A percentile compares a stretch with the other conserved stretches of the same genome.
Conservation (phyloP, 225 moss, liverwort and hornwort genomes). For the Anthoceros angustus region DNA sequence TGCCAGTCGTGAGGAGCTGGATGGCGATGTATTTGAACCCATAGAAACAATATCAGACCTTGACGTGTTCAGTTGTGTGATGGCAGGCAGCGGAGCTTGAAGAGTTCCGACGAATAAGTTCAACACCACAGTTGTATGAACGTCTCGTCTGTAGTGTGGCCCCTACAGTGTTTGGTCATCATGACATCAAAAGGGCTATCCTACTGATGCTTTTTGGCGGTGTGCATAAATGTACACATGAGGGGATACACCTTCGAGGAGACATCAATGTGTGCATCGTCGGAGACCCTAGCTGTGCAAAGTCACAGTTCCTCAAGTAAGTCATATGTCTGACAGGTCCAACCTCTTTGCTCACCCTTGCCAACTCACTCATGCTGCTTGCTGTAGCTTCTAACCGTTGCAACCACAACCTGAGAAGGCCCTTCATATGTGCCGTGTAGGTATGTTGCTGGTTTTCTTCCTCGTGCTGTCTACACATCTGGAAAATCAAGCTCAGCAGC, state of each 20-base stretch:
- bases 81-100: slow-evolving; percentile 76
- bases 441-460: slow-evolving; percentile 93
- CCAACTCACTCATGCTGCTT: neutral
- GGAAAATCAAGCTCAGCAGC: slow-evolving; percentile 99
- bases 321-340: neutral
- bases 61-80: neutral
- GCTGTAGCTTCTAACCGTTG: neutral
- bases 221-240: slow-evolving; percentile 85
- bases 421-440: slow-evolving; percentile 17
- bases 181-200: slow-evolving; percentile 96
- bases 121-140: slow-evolving; percentile 71
- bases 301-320: slow-evolving; percentile 97
- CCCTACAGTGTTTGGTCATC: slow-evolving; percentile 88
- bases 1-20: neutral
- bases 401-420: too few relatives aligned
- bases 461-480: slow-evolving; percentile 95
- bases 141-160: slow-evolving; percentile 70
- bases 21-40: neutral
- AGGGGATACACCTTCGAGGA: slow-evolving; percentile 92
- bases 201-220: slow-evolving; percentile 96
- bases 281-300: slow-evolving; percentile 98
- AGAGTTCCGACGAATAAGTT: slow-evolving; percentile 68
- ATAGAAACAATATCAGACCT: neutral
- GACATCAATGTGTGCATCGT: slow-evolving; percentile 99
- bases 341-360: neutral